Base-by-base conservation (phyloP, 257 asterid species). In the Petunia secreta region DNA sequence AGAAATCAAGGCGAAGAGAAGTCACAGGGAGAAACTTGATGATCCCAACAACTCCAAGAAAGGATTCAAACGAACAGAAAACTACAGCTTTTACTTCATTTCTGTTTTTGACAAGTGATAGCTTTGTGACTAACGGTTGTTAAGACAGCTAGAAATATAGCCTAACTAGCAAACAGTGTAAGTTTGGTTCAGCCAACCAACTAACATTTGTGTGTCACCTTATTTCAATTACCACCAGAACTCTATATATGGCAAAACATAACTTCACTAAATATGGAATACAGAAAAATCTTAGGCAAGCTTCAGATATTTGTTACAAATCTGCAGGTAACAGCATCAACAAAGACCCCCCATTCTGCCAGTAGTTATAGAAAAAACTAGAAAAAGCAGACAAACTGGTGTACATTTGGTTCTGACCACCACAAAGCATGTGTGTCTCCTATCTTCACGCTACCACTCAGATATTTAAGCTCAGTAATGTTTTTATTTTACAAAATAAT, bases 391-490 rank as follows among this genome's bases (percentile, higher is more conserved):
- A 8, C 60, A 71, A 34, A 34, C 34, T 25, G 3, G 34, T 71
- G 44, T 13, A 5, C 34, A 71, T 48, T 48, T 48, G 41, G 44
- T 10, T 25, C 77, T 39, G 25, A 48, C 25, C 34, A 48, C 77
- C 59, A 60, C 67, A 71, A 39, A 55, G 48, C 34, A 25, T 71
- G 25, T 10, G 77, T 71, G 60, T 36, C 50, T 50, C 16, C 75
- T 16, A 71, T 71, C 60, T 68, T 68, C 40, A 43, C 11, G 48
- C 50, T 44, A 73, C 37, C 6, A 36, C 60, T 73, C 44, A 73
- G 13, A 6, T 73, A 73, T 11, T 13, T 50, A 50, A 34, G 36
- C 11, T 40, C 11, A 50, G 62, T 73, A 36, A 16, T 50, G 36
- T 2, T 50, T 50, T 34, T 34, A 50, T 34, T 55, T 48, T 71